These are phyloP conservation scores for Claviceps quebecensis DNA, from an alignment of 2,329 filamentous ascomycete genomes.

Conservation along the genomic window DNA sequence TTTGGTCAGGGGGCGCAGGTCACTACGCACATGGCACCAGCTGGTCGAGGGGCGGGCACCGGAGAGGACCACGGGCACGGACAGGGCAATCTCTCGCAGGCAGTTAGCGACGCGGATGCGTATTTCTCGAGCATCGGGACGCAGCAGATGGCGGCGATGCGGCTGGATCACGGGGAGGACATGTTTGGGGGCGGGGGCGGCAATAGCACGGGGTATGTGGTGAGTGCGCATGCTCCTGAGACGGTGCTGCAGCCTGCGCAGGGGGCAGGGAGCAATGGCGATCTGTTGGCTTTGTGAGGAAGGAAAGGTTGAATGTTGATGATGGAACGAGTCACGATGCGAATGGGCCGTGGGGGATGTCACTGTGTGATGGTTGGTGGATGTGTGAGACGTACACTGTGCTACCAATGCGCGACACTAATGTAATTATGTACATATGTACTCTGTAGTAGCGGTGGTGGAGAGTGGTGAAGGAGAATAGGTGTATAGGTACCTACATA, in stretches of 20 bases:
- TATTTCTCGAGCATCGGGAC: conserved; percentile 74
- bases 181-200: conserved; percentile 46
- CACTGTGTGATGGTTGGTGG: not conserved
- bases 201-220: conserved; percentile 48
- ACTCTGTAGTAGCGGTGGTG: not conserved
- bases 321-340: not conserved
- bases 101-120: conserved; percentile 72
- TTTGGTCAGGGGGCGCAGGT: conserved; percentile 39
- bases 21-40: conserved; percentile 35
- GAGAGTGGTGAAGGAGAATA: not conserved
- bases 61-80: conserved; percentile 16
- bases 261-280: conserved; percentile 51
- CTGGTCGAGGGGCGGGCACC: conserved; percentile 19
- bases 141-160: conserved; percentile 60
- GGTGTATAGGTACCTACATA: too few relatives aligned
- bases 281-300: conserved; percentile 51
- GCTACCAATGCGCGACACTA: not conserved
- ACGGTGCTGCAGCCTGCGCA: conserved; percentile 58
- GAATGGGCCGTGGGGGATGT: not conserved
- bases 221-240: conserved; percentile 70
- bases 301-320: not conserved
- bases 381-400: not conserved
- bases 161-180: conserved; percentile 48
- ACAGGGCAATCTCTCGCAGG: conserved; percentile 45
- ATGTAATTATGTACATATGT: too few relatives aligned